phyloP scores from a whole-genome alignment of 2,329 filamentous ascomycete species.

The Pestalotiopsis sp. region DNA sequence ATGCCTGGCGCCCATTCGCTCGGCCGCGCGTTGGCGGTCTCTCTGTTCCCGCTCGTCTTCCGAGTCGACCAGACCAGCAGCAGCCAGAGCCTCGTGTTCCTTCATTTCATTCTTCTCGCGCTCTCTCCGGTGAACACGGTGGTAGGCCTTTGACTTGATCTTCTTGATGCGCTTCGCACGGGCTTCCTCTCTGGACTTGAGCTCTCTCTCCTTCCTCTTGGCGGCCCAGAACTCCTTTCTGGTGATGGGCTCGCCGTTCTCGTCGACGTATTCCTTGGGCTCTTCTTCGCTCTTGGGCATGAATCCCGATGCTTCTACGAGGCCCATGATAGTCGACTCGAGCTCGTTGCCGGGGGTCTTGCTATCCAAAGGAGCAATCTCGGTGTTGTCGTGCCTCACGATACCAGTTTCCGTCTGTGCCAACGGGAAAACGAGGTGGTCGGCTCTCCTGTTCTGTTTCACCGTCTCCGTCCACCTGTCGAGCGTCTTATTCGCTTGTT shows the following conservation, averaged over 20 bases:
- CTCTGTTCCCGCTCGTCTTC: slow-evolving; percentile 65
- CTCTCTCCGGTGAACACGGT: slow-evolving; percentile 85
- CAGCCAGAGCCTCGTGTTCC: slow-evolving; percentile 53
- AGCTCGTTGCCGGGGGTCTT: slow-evolving; percentile 76
- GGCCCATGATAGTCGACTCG: slow-evolving; percentile 82
- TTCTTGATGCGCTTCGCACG: slow-evolving; percentile 94
- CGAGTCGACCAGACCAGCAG: slow-evolving; percentile 63
- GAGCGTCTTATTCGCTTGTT: slow-evolving; percentile 89
- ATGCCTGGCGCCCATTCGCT: slow-evolving; percentile 84
- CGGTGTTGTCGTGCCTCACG: slow-evolving; percentile 61
- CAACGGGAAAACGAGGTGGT: slow-evolving; percentile 87
- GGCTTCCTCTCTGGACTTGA: slow-evolving; percentile 86
- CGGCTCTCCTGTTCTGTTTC: slow-evolving; percentile 88
- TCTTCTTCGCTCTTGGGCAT: slow-evolving; percentile 56
- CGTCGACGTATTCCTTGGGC: slow-evolving; percentile 62
- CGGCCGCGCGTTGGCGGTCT: slow-evolving; percentile 78
- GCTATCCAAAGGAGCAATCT: slow-evolving; percentile 66
- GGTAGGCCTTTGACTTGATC: slow-evolving; percentile 97
- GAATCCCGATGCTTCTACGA: slow-evolving; percentile 87
- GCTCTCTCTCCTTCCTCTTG: slow-evolving; percentile 78
- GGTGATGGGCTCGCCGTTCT: slow-evolving; percentile 72
- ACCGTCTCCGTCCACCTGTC: slow-evolving; percentile 94
- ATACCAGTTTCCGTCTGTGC: slow-evolving; percentile 67
- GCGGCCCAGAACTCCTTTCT: slow-evolving; percentile 73
- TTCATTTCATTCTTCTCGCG: slow-evolving; percentile 56